Evolutionary conservation across 352 stramenopile species (phyloP), one percentile per base, ranked within the genome.

Genomic region (Globisporangium yorkense): DNA sequence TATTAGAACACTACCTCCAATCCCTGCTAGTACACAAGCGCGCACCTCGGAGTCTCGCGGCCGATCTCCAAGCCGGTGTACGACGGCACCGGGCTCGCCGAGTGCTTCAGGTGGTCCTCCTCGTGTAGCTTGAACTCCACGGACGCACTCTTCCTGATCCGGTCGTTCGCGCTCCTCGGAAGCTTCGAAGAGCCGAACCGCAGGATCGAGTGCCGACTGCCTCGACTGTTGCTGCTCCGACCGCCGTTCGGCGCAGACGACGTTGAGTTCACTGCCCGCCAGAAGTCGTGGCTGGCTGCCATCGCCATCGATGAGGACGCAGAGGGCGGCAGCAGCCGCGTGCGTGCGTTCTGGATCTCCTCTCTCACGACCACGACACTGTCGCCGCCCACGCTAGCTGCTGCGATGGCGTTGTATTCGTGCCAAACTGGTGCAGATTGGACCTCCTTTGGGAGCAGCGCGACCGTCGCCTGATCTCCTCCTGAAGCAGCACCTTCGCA

Each of bases 121-220:
- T 82, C 62, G 49, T 86, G 65, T 10, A 89, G 55, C 33, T 71
- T 66, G 59, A 92, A 90, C 63, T 92, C 80, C 10, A 92, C 83
- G 1, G 79, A 89, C 18, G 76, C 66, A 43, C 75, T 87, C 61
- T 90, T 90, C 57, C 66, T 75, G 27, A 90, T 58, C 57, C 45
- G 33, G 8, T 51, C 3, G 56, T 35, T 35, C 61, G 50, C 72
- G 31, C 70, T 66, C 21, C 46, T 53, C 56, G 54, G 49, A 24
- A 8, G 51, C 61, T 62, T 67, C 67, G 44, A 61, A 29, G 82
- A 76, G 49, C 67, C 79, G 58, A 89, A 74, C 13, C 83, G 72
- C 51, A 92, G 62, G 50, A 92, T 90, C 2, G 80, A 90, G 47
- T 86, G 68, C 15, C 71, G 62, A 12, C 50, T 44, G 3, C 47